These are phyloP conservation scores for Exophiala aquamarina DNA, from an alignment of 2,329 filamentous ascomycete species.

Conservation along the genomic window DNA sequence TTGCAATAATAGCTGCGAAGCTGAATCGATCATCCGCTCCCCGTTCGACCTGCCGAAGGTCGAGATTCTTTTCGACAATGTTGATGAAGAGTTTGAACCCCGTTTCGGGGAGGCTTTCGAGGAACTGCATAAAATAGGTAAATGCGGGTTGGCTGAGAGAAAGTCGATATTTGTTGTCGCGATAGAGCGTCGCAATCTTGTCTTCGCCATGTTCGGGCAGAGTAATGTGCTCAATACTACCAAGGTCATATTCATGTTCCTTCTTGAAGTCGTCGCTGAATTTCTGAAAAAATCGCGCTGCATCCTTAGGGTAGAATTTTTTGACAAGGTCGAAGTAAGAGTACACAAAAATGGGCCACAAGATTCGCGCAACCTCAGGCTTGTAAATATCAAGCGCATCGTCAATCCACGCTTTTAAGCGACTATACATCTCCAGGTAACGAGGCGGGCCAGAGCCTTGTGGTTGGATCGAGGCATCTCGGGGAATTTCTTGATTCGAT, in stretches of 20 bases:
- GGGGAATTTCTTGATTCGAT: conserved; percentile 69
- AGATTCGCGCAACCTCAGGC: conserved; percentile 81
- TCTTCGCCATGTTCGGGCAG: conserved; percentile 78
- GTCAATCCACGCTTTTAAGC: conserved; percentile 81
- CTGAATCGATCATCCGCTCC: conserved; percentile 58
- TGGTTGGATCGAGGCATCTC: conserved; percentile 45
- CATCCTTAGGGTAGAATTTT: conserved; percentile 62
- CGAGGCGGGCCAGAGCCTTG: conserved; percentile 60
- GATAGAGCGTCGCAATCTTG: conserved; percentile 75
- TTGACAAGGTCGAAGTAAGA: conserved; percentile 79
- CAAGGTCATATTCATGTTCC: conserved; percentile 78
- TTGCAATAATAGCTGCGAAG: conserved; percentile 59
- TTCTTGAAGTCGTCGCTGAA: conserved; percentile 77
- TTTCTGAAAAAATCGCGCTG: conserved; percentile 45
- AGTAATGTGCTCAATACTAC: conserved; percentile 69
- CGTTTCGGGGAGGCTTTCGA: conserved; percentile 81
- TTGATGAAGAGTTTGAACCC: conserved; percentile 77
- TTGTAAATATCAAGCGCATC: conserved; percentile 94
- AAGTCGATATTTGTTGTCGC: conserved; percentile 82
- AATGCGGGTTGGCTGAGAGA: conserved; percentile 85
- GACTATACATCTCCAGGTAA: conserved; percentile 71
- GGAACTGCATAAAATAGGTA: conserved; percentile 78
- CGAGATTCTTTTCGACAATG: conserved; percentile 64
- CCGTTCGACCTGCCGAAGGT: conserved; percentile 60
- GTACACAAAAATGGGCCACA: conserved; percentile 95